A percentile compares a stretch with the other conserved stretches of the same genome.
These are phyloP conservation scores for Xerophyta viscosa DNA, from an alignment of 106 monocot species.

Conservation along the genomic window DNA sequence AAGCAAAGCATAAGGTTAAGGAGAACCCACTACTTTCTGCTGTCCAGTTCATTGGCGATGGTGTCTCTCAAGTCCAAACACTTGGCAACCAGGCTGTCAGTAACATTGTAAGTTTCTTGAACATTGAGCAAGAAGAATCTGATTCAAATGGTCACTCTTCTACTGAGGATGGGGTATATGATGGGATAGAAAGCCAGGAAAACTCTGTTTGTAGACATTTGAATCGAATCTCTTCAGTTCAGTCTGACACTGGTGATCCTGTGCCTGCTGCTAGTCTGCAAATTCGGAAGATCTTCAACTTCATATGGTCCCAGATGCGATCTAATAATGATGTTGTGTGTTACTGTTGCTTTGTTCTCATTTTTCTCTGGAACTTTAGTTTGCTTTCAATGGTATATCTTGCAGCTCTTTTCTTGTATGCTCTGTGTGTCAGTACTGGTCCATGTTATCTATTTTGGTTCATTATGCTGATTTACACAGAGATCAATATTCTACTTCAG, in stretches of 20 bases:
- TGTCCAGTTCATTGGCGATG: constrained; percentile 91
- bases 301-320: constrained; percentile 90
- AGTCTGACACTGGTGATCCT: constrained; percentile 25
- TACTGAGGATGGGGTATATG: constrained; percentile 41
- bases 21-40: constrained; percentile 85
- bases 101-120: constrained; percentile 90
- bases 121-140: constrained; percentile 75
- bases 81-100: constrained; percentile 92
- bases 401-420: constrained; percentile 88
- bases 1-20: constrained; percentile 30
- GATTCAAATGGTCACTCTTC: constrained; percentile 54
- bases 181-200: constrained; percentile 47
- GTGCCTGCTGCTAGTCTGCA: constrained; percentile 61
- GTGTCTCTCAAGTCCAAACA: constrained; percentile 96
- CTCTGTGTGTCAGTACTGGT: constrained; percentile 89
- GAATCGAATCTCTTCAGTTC: constrained; percentile 36
- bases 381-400: constrained; percentile 87
- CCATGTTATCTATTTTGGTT: constrained; percentile 91
- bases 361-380: constrained; percentile 94
- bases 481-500: constrained; percentile 78
- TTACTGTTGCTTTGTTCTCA: constrained; percentile 80
- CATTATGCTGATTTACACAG: constrained; percentile 86
- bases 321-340: constrained; percentile 96
- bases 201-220: constrained; percentile 17
- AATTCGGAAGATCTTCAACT: constrained; percentile 61